These are phyloP conservation scores for Daphne laureola DNA, from an alignment of 441 rosid species.

Conservation along the genomic window DNA sequence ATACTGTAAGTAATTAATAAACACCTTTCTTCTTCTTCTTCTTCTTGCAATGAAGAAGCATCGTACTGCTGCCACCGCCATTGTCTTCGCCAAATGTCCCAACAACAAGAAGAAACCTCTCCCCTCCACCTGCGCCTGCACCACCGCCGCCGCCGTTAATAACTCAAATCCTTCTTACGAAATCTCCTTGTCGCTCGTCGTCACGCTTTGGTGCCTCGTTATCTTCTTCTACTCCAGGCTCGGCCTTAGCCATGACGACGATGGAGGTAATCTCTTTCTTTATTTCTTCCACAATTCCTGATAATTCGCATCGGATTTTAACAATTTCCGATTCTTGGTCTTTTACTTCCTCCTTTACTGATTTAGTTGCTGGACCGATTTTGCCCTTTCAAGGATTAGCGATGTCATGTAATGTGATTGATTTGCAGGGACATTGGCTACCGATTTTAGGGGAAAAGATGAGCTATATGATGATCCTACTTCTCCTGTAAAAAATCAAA, in stretches of 20 bases:
- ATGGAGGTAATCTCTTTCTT: slow-evolving; percentile 32
- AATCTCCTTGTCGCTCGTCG: slow-evolving; percentile 48
- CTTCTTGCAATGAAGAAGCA: slow-evolving; percentile 35
- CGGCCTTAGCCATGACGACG: slow-evolving; percentile 48
- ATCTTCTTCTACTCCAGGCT: slow-evolving; percentile 47
- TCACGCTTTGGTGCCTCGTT: slow-evolving; percentile 57
- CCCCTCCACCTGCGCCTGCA: background rate
- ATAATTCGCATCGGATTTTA: background rate
- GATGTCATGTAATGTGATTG: too few relatives aligned
- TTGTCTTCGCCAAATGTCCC: slow-evolving; percentile 22
- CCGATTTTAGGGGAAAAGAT: background rate
- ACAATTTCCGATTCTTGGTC: background rate
- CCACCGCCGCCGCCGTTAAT: background rate
- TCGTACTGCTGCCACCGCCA: slow-evolving; percentile 16
- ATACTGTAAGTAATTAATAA: background rate
- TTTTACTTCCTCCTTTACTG: background rate
- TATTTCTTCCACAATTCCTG: background rate
- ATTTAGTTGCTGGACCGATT: background rate
- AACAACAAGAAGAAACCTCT: background rate
- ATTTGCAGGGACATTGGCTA: too few relatives aligned
- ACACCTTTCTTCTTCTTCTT: background rate
- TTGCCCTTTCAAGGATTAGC: too few relatives aligned
- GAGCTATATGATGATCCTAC: slow-evolving; percentile 6
- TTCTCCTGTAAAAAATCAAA: slow-evolving; percentile 15
- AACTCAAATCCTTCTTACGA: slow-evolving; percentile 29